Evolutionary conservation across 202 grass and related monocot genomes (phyloP).

Genomic region (Setaria viridis): DNA sequence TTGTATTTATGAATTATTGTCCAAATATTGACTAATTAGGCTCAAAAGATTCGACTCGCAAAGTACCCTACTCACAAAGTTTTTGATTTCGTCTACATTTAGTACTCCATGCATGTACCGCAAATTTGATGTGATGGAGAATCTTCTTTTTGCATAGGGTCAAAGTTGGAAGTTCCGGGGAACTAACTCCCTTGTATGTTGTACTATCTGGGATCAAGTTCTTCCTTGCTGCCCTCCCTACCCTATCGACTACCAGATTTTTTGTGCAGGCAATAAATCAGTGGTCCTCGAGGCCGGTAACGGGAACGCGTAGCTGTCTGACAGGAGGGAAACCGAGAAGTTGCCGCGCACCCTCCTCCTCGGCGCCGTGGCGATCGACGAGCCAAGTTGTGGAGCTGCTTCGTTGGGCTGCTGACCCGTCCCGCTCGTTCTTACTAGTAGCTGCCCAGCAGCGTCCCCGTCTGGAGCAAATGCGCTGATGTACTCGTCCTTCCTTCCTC

Average conservation of each 20-base stretch:
- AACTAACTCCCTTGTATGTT: too few relatives aligned
- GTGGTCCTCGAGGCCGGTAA: background rate
- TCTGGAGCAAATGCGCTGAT: slow-evolving; percentile 1
- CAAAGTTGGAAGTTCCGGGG: too few relatives aligned
- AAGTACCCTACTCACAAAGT: too few relatives aligned
- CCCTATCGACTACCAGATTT: slow-evolving; percentile 20
- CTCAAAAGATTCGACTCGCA: too few relatives aligned
- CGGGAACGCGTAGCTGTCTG: slow-evolving; percentile 21
- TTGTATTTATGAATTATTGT: too few relatives aligned
- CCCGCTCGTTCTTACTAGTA: background rate
- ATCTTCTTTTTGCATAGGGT: too few relatives aligned
- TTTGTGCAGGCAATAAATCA: background rate
- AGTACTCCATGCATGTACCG: too few relatives aligned
- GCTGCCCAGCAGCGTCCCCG: background rate
- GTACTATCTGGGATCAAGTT: too few relatives aligned
- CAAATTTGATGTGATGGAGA: too few relatives aligned
- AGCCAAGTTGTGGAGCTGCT: background rate
- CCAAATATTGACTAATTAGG: too few relatives aligned
- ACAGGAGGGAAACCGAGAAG: background rate
- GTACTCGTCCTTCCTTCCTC: background rate
- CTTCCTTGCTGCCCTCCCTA: background rate
- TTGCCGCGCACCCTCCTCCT: slow-evolving; percentile 28
- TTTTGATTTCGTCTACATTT: too few relatives aligned
- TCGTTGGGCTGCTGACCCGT: background rate
- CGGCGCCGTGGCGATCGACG: background rate